A percentile compares a stretch with the other conserved stretches of the same genome.
These are phyloP conservation scores for Vanrija sp. DNA, from an alignment of 1,284 basidiomycete genomes.

Conservation along the genomic window DNA sequence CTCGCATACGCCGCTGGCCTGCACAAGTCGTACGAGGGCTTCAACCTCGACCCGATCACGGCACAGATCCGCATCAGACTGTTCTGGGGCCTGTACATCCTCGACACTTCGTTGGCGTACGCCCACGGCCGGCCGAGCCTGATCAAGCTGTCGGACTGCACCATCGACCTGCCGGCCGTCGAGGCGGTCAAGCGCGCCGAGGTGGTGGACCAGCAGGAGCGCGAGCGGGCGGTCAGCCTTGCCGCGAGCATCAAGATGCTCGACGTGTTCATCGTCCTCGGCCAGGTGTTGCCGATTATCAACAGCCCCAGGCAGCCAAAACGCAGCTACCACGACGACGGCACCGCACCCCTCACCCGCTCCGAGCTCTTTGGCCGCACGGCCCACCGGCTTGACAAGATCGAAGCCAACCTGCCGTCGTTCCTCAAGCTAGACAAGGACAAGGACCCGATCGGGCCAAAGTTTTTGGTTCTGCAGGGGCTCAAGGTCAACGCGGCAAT, in stretches of 20 bases:
- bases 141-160: conserved; percentile 11
- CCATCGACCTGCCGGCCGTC: conserved; percentile 11
- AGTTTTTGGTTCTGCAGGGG: too few relatives aligned
- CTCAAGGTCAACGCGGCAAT: too few relatives aligned
- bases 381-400: too few relatives aligned
- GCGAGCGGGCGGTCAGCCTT: conserved; percentile 8
- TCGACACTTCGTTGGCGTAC: conserved; percentile 12
- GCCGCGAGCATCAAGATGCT: conserved; percentile 9
- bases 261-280: conserved; percentile 11
- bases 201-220: conserved; percentile 10
- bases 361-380: too few relatives aligned
- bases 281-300: conserved; percentile 1
- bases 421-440: too few relatives aligned
- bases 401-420: too few relatives aligned
- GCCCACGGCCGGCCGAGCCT: conserved; percentile 13
- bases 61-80: conserved; percentile 11
- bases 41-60: conserved; percentile 14
- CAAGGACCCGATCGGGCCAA: too few relatives aligned
- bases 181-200: conserved; percentile 9
- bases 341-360: too few relatives aligned
- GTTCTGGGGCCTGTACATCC: conserved; percentile 14
- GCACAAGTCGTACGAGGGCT: conserved; percentile 9
- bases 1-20: conserved; percentile 12
- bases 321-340: too few relatives aligned
- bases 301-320: too few relatives aligned